Evolutionary conservation across 2,329 filamentous ascomycete genomes (phyloP), one percentile per base, ranked within the genome.

Genomic region (Monilinia laxa): DNA sequence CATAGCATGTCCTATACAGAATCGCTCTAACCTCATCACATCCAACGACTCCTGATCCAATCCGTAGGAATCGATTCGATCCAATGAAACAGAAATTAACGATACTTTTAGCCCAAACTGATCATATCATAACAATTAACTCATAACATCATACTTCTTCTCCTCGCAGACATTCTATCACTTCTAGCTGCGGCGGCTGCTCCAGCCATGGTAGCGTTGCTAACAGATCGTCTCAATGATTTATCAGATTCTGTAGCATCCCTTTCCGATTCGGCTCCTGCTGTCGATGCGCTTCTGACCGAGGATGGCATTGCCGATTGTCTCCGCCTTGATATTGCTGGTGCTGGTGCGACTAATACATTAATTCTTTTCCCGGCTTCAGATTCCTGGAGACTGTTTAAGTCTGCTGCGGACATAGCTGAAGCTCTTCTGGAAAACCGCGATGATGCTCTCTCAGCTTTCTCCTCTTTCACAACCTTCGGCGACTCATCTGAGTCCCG

Each of bases 121-220:
- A 20, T 59, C 64, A 25, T 67, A 54, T 69, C 52, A 55, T 65
- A 53, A 64, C 57, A 68, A 35, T 23, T 68, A 70, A 67, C 70
- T 76, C 73, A 77, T 76, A 76, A 69, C 75, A 77, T 76, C 76
- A 76, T 77, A 62, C 76, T 77, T 68, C 74, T 72, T 62, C 76
- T 74, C 54, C 76, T 70, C 56, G 71, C 71, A 18, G 72, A 70
- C 18, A 75, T 70, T 42, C 75, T 71, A 28, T 76, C 75, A 57
- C 68, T 70, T 63, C 75, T 73, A n/a, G 71, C 68, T 11, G 66
- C 70, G 31, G 42, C 60, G 35, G 51, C 66, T n/a, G 68, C 18
- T 9, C 70, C 72, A 25, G 66, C 64, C 42, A 72, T 60, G 7
- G 62, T 63, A 35, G 62, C 52, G 9, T 65, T 68, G 49, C 72